Evolutionary conservation across 441 rosid species (phyloP).

Genomic region (Eruca vesicaria): DNA sequence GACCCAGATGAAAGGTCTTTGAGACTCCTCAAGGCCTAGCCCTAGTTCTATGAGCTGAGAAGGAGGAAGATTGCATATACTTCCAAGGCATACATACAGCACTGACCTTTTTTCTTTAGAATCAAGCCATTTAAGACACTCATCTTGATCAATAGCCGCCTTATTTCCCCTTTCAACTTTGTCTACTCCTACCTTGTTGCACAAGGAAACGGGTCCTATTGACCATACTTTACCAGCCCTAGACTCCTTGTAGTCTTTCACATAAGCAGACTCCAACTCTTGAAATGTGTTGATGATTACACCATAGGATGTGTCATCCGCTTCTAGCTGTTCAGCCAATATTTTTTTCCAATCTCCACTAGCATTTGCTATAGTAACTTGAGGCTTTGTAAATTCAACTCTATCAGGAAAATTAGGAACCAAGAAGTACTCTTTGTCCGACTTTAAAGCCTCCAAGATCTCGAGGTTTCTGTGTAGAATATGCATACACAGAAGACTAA

Average conservation of each 20-base stretch:
- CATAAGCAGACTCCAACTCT: conserved; percentile 31
- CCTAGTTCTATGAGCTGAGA: conserved; percentile 39
- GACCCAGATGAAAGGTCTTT: conserved; percentile 37
- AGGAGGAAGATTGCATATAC: conserved; percentile 29
- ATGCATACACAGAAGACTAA: conserved; percentile 33
- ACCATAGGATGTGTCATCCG: conserved; percentile 22
- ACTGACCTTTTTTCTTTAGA: conserved; percentile 27
- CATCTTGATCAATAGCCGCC: background rate
- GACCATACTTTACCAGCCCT: background rate
- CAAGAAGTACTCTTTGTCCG: conserved; percentile 19
- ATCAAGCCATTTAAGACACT: conserved; percentile 38
- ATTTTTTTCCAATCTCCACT: background rate
- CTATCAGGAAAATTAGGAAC: conserved; percentile 34
- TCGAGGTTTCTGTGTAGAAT: background rate
- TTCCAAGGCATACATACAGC: conserved; percentile 46
- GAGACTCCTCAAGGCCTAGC: conserved; percentile 36
- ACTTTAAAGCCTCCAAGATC: background rate
- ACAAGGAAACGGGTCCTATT: conserved; percentile 40
- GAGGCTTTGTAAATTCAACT: conserved; percentile 36
- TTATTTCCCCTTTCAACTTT: conserved; percentile 40
- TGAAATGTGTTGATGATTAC: conserved; percentile 32
- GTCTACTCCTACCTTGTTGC: conserved; percentile 29
- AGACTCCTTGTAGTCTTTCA: conserved; percentile 12
- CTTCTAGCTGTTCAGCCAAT: background rate
- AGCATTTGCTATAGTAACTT: background rate